Percentiles rank a stretch among this genome's conserved stretches.
These are phyloP conservation scores for Ustilago trichophora DNA, from an alignment of 1,284 basidiomycete species.

Conservation along the genomic window DNA sequence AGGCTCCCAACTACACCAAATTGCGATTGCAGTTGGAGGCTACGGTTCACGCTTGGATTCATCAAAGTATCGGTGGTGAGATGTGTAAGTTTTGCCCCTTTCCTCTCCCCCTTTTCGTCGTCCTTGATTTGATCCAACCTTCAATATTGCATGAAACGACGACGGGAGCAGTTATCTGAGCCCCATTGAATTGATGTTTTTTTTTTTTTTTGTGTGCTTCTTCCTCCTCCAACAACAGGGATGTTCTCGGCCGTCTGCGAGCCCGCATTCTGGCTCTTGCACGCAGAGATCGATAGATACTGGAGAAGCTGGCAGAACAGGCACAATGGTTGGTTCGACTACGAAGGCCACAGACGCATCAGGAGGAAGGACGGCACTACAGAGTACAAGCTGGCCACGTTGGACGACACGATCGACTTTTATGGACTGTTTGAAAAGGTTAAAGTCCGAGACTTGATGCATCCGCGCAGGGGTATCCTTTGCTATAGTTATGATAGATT, in stretches of 20 bases:
- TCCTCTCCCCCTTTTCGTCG: too few species aligned
- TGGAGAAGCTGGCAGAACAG: conserved; percentile 24
- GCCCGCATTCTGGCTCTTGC: conserved; percentile 38
- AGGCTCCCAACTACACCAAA: conserved; percentile 3
- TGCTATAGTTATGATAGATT: conserved; percentile 33
- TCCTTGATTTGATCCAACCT: too few species aligned
- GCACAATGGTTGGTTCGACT: conserved; percentile 7
- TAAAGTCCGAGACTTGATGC: conserved; percentile 37
- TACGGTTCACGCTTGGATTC: conserved; percentile 22
- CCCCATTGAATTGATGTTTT: too few species aligned
- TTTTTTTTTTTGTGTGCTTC: too few species aligned
- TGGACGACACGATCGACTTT: conserved; percentile 33
- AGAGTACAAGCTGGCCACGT: background rate
- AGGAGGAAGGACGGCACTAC: background rate
- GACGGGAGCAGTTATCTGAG: too few species aligned
- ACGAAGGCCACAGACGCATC: conserved; percentile 13
- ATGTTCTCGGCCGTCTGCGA: conserved; percentile 26
- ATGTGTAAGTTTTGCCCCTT: conserved; percentile 13
- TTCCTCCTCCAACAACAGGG: background rate
- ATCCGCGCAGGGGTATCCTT: conserved; percentile 36
- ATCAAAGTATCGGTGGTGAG: conserved; percentile 25
- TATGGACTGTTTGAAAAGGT: conserved; percentile 30
- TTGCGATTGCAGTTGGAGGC: conserved; percentile 12
- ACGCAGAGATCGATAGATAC: conserved; percentile 26
- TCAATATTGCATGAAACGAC: too few species aligned